Percentiles rank a stretch among this genome's conserved stretches.
These are phyloP conservation scores for Pyrus hybrid DNA, from an alignment of 331 rosid species.

Conservation along the genomic window DNA sequence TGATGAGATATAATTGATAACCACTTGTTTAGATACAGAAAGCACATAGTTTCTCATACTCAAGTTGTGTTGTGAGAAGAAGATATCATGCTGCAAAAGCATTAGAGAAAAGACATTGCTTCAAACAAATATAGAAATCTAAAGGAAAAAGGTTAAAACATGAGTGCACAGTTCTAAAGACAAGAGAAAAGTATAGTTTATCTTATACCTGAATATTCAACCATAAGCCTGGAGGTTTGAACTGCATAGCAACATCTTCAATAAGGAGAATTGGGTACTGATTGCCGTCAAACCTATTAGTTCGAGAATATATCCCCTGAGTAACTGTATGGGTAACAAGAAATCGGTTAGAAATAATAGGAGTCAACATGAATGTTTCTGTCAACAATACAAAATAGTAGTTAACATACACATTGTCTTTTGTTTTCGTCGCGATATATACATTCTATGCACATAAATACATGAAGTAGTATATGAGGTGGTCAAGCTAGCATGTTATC, in stretches of 20 bases:
- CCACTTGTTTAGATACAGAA: slow-evolving; percentile 30
- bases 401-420: background rate
- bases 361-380: background rate
- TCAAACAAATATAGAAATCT: background rate
- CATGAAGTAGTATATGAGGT: background rate
- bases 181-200: background rate
- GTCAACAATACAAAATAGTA: background rate
- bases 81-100: slow-evolving; percentile 63
- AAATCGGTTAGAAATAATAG: background rate
- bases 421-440: no score
- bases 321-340: slow-evolving; percentile 44
- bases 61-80: slow-evolving; percentile 61
- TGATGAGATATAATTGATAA: slow-evolving; percentile 66
- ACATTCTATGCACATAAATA: background rate
- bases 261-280: slow-evolving; percentile 18
- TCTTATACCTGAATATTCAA: slow-evolving; percentile 82
- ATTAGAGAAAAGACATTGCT: slow-evolving; percentile 7
- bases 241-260: slow-evolving; percentile 11
- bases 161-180: background rate
- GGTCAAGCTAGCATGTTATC: background rate
- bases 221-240: slow-evolving; percentile 46
- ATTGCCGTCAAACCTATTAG: slow-evolving; percentile 36
- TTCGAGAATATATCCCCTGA: slow-evolving; percentile 63
- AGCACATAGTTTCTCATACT: slow-evolving; percentile 64
- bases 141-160: background rate